Conservation (phyloP, 495 filamentous ascomycete genomes). For the Aspergillus taichungensis region DNA sequence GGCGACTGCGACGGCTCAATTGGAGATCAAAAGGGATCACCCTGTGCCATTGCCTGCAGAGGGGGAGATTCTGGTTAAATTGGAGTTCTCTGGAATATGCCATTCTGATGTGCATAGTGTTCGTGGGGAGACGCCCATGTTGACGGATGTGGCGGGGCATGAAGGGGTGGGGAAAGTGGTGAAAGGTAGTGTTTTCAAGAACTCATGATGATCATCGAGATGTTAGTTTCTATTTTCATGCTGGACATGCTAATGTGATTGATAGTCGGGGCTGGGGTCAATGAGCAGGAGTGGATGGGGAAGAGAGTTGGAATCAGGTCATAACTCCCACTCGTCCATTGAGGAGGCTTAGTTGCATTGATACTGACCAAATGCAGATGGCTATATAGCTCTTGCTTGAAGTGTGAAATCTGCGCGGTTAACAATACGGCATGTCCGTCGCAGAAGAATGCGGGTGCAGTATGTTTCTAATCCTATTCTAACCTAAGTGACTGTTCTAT, state of each 20-base stretch:
- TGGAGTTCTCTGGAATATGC: constrained; percentile 36
- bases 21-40: constrained; percentile 22
- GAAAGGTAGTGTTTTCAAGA: constrained; percentile 13
- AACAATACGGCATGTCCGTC: constrained; percentile 36
- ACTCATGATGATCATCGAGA: not conserved
- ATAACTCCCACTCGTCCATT: not conserved
- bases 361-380: constrained; percentile 18
- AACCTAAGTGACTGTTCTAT: not conserved
- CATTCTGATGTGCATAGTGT: constrained; percentile 39
- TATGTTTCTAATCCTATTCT: constrained; percentile 10
- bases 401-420: constrained; percentile 38
- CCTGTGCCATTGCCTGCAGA: constrained; percentile 25
- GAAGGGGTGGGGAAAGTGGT: constrained; percentile 36
- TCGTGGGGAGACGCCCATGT: constrained; percentile 37
- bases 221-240: not conserved
- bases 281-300: constrained; percentile 25
- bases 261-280: constrained; percentile 23
- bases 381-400: constrained; percentile 36
- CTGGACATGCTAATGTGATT: not conserved
- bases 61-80: constrained; percentile 31
- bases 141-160: constrained; percentile 37
- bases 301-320: constrained; percentile 32
- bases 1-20: constrained; percentile 12
- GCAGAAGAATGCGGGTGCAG: constrained; percentile 37
- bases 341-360: not conserved